phyloP scores from a whole-genome alignment of 805 yeast genomes.

The Starmera quercuum region DNA sequence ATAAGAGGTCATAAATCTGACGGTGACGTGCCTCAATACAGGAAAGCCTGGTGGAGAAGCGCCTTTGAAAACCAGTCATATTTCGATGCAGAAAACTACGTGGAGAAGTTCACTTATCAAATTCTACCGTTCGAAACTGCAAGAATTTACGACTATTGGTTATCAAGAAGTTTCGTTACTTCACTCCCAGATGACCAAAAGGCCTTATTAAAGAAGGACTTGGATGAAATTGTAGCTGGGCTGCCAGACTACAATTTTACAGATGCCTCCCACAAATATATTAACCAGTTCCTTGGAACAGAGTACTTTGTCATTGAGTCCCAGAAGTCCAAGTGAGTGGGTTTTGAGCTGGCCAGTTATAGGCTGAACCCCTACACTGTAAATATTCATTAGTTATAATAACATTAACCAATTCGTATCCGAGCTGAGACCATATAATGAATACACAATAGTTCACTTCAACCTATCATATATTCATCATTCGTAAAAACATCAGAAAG shows the following conservation, averaged over 20 bases:
- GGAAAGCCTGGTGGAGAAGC: constrained; percentile 39
- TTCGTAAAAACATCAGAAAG: too few species aligned
- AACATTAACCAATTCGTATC: too few species aligned
- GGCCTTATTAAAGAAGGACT: constrained; percentile 20
- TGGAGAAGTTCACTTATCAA: constrained; percentile 26
- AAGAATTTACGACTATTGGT: constrained; percentile 42
- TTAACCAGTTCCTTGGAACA: constrained; percentile 16
- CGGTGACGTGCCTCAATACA: constrained; percentile 47
- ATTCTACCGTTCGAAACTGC: constrained; percentile 25
- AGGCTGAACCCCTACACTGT: too few species aligned
- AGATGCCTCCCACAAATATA: constrained; percentile 1
- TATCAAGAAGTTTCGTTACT: constrained; percentile 48
- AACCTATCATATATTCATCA: too few species aligned
- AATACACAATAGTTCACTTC: too few species aligned
- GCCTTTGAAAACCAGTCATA: constrained; percentile 24
- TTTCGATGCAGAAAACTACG: constrained; percentile 25
- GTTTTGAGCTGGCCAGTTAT: too few species aligned
- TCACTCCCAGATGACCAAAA: constrained; percentile 30
- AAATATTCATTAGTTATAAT: too few species aligned
- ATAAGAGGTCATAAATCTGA: constrained; percentile 24
- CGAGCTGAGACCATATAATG: too few species aligned
- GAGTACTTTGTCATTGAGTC: constrained; percentile 12
- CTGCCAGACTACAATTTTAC: constrained; percentile 4
- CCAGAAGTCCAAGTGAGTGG: not conserved
- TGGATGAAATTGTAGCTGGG: constrained; percentile 22